These are phyloP conservation scores for Colletotrichum orbiculare DNA, from an alignment of 2,329 filamentous ascomycete genomes.

Conservation along the genomic window DNA sequence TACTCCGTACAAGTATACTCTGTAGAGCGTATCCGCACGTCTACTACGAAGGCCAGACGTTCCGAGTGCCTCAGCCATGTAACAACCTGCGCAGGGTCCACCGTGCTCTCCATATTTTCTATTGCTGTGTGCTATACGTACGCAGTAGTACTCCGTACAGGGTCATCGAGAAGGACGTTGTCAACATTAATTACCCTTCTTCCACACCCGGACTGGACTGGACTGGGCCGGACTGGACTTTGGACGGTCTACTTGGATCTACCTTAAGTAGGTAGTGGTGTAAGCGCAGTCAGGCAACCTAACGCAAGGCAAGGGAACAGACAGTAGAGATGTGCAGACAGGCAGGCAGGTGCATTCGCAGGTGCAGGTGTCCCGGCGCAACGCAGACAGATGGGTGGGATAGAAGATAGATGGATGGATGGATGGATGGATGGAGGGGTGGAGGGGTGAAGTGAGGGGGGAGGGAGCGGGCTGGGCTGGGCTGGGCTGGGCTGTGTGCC, in stretches of 20 bases:
- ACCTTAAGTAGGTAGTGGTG: background rate
- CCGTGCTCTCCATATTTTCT: no score
- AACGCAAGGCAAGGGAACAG: no score
- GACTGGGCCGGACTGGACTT: background rate
- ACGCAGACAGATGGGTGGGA: conserved; percentile 20
- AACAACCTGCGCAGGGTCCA: no score
- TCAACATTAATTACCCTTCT: no score
- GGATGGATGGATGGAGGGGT: conserved; percentile 12
- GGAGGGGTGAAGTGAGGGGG: conserved; percentile 6
- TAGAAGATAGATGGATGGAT: background rate
- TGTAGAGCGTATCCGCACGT: no score
- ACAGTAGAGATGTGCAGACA: conserved; percentile 16
- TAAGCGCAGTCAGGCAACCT: background rate
- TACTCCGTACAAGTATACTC: no score
- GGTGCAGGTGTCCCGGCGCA: conserved; percentile 32
- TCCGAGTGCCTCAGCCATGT: no score
- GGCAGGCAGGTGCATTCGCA: conserved; percentile 5
- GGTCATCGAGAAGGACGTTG: background rate
- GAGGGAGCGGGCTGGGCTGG: conserved; percentile 12
- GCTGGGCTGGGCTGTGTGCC: background rate
- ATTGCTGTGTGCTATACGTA: no score
- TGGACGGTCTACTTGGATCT: background rate
- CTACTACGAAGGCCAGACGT: no score
- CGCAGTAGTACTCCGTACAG: no score
- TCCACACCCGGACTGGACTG: no score